Percentiles rank a stretch among this genome's conserved stretches.
phyloP scores from a whole-genome alignment of 177 flowering plant genomes.

The Telopea speciosissima region DNA sequence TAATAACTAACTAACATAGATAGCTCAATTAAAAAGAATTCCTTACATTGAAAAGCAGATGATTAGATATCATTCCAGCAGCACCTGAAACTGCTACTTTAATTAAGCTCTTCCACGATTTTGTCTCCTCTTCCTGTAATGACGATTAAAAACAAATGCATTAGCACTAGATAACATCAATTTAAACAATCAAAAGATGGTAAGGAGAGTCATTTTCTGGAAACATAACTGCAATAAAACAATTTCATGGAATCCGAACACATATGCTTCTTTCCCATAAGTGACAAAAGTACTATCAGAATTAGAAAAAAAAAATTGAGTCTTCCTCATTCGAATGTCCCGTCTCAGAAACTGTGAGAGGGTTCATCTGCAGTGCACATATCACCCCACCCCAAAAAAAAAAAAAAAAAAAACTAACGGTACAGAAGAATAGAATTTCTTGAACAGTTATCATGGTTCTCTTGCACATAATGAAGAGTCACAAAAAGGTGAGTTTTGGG shows the following conservation, averaged over 20 bases:
- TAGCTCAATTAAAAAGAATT: not conserved
- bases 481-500: too few species aligned
- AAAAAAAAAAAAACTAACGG: too few species aligned
- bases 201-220: not conserved
- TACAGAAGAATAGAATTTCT: too few species aligned
- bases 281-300: too few species aligned
- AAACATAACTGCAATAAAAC: not conserved
- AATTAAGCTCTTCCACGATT: constrained; percentile 80
- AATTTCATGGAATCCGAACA: not conserved
- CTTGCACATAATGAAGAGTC: too few species aligned
- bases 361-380: not conserved
- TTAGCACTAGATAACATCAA: not conserved
- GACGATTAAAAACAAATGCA: not conserved
- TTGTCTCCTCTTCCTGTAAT: constrained; percentile 83
- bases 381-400: too few species aligned
- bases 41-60: constrained; percentile 90
- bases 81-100: constrained; percentile 95
- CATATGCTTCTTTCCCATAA: not conserved
- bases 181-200: not conserved
- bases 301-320: too few species aligned
- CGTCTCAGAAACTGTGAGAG: not conserved
- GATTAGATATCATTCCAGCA: constrained; percentile 97
- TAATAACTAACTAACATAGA: not conserved
- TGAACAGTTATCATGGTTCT: too few species aligned
- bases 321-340: too few species aligned